Evolutionary conservation across 352 stramenopile species (phyloP).

Genomic region (Globisporangium emineosum): DNA sequence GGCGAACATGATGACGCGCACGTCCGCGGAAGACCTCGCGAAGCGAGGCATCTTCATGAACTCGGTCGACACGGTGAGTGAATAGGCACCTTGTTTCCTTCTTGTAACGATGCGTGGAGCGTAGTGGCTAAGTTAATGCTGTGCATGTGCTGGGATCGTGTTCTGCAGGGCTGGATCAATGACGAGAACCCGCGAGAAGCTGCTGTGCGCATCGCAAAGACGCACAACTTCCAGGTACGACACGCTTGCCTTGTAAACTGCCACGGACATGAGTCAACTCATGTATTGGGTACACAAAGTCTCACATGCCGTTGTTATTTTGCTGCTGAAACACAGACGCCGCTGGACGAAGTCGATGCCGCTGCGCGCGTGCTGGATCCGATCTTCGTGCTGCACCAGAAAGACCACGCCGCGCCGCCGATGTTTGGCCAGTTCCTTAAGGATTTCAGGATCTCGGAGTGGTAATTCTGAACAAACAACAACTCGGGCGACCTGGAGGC

Average conservation of each 20-base stretch:
- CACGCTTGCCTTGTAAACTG: not conserved
- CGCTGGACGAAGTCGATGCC: slow-evolving; percentile 95
- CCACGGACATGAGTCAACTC: too few species aligned
- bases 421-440: slow-evolving; percentile 74
- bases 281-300: not conserved
- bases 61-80: slow-evolving; percentile 87
- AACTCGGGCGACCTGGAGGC: too few species aligned
- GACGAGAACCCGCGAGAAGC: slow-evolving; percentile 94
- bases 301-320: not conserved
- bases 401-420: slow-evolving; percentile 33
- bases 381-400: slow-evolving; percentile 80
- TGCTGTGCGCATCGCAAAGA: slow-evolving; percentile 85
- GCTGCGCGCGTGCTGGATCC: slow-evolving; percentile 92
- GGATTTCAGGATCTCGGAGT: slow-evolving; percentile 73
- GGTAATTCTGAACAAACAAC: slow-evolving; percentile 38
- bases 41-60: slow-evolving; percentile 94
- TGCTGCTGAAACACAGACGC: slow-evolving; percentile 58
- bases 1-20: slow-evolving; percentile 95
- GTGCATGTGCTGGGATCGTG: not conserved
- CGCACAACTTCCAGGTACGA: slow-evolving; percentile 90
- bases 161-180: slow-evolving; percentile 92
- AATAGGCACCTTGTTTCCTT: not conserved
- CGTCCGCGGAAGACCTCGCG: slow-evolving; percentile 87
- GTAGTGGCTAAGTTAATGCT: not conserved
- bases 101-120: too few species aligned